phyloP scores from a whole-genome alignment of 805 yeast genomes.

The Maudiozyma bulderi region DNA sequence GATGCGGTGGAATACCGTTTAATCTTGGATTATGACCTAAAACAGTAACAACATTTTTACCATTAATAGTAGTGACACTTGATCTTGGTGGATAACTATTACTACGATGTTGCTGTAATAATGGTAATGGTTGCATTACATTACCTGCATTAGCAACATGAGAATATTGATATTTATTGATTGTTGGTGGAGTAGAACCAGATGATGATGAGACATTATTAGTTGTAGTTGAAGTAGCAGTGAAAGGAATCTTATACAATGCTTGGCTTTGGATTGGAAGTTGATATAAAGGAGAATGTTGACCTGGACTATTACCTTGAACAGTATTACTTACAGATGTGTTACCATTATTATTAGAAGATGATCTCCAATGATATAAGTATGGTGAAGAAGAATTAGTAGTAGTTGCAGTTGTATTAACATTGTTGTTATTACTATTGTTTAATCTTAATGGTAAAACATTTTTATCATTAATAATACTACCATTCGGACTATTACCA shows the following conservation, averaged over 20 bases:
- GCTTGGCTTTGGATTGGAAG: not conserved
- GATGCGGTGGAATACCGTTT: not conserved
- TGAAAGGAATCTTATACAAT: not conserved
- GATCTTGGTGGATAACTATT: not conserved
- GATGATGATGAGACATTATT: not conserved
- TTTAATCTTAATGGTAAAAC: constrained; percentile 1
- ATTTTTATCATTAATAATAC: not conserved
- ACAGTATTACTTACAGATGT: not conserved
- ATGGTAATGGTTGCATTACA: constrained; percentile 1
- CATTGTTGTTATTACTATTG: not conserved
- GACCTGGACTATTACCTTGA: not conserved
- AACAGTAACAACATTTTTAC: not conserved
- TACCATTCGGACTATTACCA: not conserved
- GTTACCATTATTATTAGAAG: not conserved
- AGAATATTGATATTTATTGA: not conserved
- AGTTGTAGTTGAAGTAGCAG: not conserved
- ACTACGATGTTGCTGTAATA: not conserved
- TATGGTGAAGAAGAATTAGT: constrained; percentile 1
- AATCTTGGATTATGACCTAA: not conserved
- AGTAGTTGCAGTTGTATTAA: not conserved
- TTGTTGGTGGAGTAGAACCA: constrained; percentile 3
- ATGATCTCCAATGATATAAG: constrained; percentile 2
- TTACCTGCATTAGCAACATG: not conserved
- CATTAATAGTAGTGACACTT: not conserved
- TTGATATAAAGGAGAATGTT: not conserved